Evolutionary conservation across 2,329 filamentous ascomycete species (phyloP), one percentile per base, ranked within the genome.

Genomic region (Colletotrichum horii): DNA sequence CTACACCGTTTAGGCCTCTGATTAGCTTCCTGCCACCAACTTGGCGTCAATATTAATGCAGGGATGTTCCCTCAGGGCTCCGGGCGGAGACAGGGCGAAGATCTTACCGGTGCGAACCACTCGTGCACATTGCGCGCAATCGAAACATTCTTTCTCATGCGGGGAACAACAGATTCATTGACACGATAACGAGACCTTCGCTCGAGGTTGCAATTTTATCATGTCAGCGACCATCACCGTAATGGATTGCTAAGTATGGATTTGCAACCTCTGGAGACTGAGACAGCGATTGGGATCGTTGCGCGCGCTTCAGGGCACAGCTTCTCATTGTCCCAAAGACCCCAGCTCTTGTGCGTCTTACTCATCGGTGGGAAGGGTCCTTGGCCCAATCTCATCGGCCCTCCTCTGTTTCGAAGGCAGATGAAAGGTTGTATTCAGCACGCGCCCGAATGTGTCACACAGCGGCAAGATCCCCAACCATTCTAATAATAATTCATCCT

Each of bases 1-100:
- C 73, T 75, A 75, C 69, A 75, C 64, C 70, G 70, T 73, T 73
- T 68, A 11, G 73, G 56, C 73, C 64, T 75, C 48, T 48, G 65
- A 62, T 55, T 68, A 73, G 70, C 58, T 52, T 52, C 56, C 52
- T 68, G 64, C 64, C 58, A 68, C 64, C 56, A 75, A 73, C 73
- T 75, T 69, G 64, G 73, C 70, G 73, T 65, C 58, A 48, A 30
- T 15, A 58, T 28, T 4, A 0, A 32, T 24, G 24, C 73, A 75
- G 73, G 73, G 73, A 64, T 73, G 19, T 26, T 58, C 34, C 64
- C 64, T 73, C 24, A 48, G 30, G 38, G 24, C 28, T 15, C 58
- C 11, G 16, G 30, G 56, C 64, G 64, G 69, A 65, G 64, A 73
- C 67, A 68, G 32, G 38, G 58, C 58, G 56, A 52, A 38, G 73